Conservation (phyloP, 2,329 filamentous ascomycete genomes). For the Ophiostoma fasciatum region DNA sequence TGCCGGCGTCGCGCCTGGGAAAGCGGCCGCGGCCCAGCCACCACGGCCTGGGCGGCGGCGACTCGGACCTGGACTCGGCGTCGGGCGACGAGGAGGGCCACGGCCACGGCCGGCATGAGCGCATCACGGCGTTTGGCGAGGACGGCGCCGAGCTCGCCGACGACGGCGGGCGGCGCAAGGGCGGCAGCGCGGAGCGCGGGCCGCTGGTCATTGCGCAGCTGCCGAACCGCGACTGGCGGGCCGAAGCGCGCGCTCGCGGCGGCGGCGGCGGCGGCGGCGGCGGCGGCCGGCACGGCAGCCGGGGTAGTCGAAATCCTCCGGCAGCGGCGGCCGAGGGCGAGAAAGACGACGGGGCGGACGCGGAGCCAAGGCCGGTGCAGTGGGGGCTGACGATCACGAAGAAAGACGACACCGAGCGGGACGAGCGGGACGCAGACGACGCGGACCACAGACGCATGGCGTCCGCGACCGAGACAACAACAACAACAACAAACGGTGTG, state of each 20-base stretch:
- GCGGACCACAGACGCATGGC: too few species aligned
- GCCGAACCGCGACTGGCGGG: conserved; percentile 19
- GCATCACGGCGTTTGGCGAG: conserved; percentile 19
- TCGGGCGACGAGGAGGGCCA: conserved; percentile 15
- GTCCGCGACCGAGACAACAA: too few species aligned
- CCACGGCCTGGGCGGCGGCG: conserved; percentile 23
- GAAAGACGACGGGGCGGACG: conserved; percentile 10
- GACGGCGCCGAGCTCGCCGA: conserved; percentile 11
- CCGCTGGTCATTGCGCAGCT: conserved; percentile 15
- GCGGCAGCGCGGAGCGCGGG: conserved; percentile 7
- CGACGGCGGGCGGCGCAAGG: conserved; percentile 2
- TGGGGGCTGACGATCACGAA: conserved; percentile 23
- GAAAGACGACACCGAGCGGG: conserved; percentile 7
- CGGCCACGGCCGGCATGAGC: conserved; percentile 15
- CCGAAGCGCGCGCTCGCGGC: conserved; percentile 15
- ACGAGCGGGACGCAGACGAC: background rate
- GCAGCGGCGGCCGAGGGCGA: background rate
- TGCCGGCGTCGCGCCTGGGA: conserved; percentile 31
- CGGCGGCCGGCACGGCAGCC: too few species aligned
- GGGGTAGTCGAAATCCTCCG: too few species aligned
- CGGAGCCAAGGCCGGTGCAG: conserved; percentile 19
- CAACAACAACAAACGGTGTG: too few species aligned
- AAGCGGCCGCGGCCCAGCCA: conserved; percentile 29
- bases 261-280: too few species aligned
- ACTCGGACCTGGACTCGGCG: conserved; percentile 31